Evolutionary conservation across 2,329 filamentous ascomycete genomes (phyloP), one percentile per base, ranked within the genome.

Genomic region (Chrysosporium keratinophilum): DNA sequence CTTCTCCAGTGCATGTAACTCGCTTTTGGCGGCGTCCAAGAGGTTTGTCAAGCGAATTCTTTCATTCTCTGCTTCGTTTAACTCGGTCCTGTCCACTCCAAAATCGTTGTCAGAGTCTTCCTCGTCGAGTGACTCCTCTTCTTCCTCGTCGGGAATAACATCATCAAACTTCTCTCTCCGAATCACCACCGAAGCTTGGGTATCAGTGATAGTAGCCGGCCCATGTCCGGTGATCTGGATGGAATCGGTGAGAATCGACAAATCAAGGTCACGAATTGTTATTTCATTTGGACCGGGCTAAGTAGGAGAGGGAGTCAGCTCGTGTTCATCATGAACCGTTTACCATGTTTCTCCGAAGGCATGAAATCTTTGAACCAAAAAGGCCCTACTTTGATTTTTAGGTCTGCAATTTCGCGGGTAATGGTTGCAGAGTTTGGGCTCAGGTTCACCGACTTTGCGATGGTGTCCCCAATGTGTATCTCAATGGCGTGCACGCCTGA

Each of bases 381-480:
- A 5, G 20, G 3, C 35, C 41, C 63, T 58, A 74, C 71, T 63
- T 74, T 70, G 17, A 82, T 71, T 1, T 63, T 60, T 14, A 84
- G 69, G 58, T 78, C 68, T 54, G 76, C 76, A 62, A 85, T 76
- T 51, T 83, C 78, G 23, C 82, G 76, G 11, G 78, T 73, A 31
- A 85, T 66, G 46, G 82, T 81, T 1, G 82, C 83, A 57, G 77
- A 71, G 1, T 72, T 71, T 0, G 82, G 82, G 56, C 83, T 84
- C 40, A 87, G 73, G 0, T 78, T 81, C 14, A 87, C 81, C 0
- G 77, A 77, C 48, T 78, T 78, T 34, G 83, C 84, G 7, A 70
- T 62, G 31, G 85, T 69, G 47, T 82, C 75, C 42, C 76, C 75
- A 57, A 85, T 65, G 33, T 74, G 73, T 64, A 81, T 54, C 45